Conservation (phyloP, 1,139 yeast genomes). For the Hansenula sp. region DNA sequence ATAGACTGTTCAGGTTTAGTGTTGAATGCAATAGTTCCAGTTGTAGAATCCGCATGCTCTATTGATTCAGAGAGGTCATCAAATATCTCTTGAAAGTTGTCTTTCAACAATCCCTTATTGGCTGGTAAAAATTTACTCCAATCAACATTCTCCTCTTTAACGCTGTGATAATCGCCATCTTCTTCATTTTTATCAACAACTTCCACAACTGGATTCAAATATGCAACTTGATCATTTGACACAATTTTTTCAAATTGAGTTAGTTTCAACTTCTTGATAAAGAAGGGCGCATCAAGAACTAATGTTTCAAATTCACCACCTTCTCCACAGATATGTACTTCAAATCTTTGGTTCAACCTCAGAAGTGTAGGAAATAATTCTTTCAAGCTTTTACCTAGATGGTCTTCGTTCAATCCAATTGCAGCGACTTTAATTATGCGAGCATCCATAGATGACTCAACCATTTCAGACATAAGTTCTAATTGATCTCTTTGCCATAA, state of each 20-base stretch:
- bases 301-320: conserved; percentile 97
- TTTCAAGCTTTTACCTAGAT: conserved; percentile 65
- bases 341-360: conserved; percentile 59
- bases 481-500: conserved; percentile 88
- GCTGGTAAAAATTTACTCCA: conserved; percentile 28
- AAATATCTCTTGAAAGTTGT: conserved; percentile 40
- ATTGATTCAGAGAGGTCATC: conserved; percentile 8
- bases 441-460: conserved; percentile 70
- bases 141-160: conserved; percentile 16
- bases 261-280: conserved; percentile 51
- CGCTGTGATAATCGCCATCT: conserved; percentile 20
- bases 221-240: conserved; percentile 61
- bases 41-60: neutral
- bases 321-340: conserved; percentile 94
- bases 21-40: neutral
- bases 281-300: conserved; percentile 87
- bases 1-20: conserved; percentile 10
- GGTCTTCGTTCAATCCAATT: conserved; percentile 62
- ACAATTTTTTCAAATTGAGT: conserved; percentile 37
- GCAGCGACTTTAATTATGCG: conserved; percentile 91
- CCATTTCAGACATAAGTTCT: conserved; percentile 81
- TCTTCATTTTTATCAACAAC: conserved; percentile 32
- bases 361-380: conserved; percentile 59
- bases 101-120: conserved; percentile 33
- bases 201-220: conserved; percentile 41